Conservation (phyloP, 495 filamentous ascomycete species). For the Xylaria longipes region DNA sequence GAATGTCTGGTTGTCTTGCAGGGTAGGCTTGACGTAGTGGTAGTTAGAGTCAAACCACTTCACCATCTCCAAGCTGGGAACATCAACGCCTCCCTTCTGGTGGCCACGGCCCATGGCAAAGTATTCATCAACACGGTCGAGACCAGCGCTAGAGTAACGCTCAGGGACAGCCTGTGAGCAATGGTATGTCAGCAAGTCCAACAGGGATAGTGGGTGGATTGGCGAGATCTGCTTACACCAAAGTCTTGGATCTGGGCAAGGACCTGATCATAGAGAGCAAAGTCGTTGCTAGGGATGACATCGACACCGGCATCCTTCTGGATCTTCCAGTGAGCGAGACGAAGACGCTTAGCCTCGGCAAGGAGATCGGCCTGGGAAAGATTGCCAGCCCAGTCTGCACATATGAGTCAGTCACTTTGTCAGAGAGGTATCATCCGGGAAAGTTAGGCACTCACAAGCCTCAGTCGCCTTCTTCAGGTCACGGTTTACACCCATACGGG, state of each 20-base stretch:
- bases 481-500: slow-evolving; percentile 95
- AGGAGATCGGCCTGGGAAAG: slow-evolving; percentile 86
- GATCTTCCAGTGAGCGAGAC: slow-evolving; percentile 97
- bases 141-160: slow-evolving; percentile 84
- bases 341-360: slow-evolving; percentile 92
- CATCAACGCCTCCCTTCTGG: slow-evolving; percentile 91
- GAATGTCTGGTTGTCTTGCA: slow-evolving; percentile 95
- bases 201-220: slow-evolving; percentile 11
- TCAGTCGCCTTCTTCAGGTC: slow-evolving; percentile 99
- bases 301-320: slow-evolving; percentile 97
- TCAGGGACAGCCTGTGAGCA: slow-evolving; percentile 76
- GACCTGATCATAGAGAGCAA: slow-evolving; percentile 97
- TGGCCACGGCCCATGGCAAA: slow-evolving; percentile 99
- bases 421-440: background rate
- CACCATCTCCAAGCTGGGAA: slow-evolving; percentile 96
- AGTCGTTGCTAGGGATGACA: slow-evolving; percentile 98
- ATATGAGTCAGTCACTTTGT: slow-evolving; percentile 26
- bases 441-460: slow-evolving; percentile 56
- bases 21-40: slow-evolving; percentile 99
- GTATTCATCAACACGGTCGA: slow-evolving; percentile 91
- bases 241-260: slow-evolving; percentile 99
- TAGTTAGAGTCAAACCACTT: slow-evolving; percentile 99
- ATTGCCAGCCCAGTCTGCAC: slow-evolving; percentile 88
- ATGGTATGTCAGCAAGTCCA: slow-evolving; percentile 24
- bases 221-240: slow-evolving; percentile 66